Conservation (phyloP, 306 rosid genomes). For the Hippophae gyantsensis region DNA sequence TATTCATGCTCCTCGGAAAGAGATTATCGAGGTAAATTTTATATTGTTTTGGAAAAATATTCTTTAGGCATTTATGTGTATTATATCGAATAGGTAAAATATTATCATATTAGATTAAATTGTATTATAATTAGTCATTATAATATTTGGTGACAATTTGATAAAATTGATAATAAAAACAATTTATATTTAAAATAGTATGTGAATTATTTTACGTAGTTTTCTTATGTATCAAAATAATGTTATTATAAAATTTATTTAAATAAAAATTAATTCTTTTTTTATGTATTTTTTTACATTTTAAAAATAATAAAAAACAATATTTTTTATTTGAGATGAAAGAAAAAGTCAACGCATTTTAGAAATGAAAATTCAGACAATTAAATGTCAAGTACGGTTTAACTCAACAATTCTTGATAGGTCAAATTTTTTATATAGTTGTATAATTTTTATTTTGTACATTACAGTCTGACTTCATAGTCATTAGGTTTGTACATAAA, state of each 20-base stretch:
- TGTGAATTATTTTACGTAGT: no score
- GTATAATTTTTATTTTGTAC: neutral
- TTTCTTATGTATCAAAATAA: no score
- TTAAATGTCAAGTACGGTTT: neutral
- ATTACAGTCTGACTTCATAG: neutral
- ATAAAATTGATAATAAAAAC: no score
- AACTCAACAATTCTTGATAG: neutral
- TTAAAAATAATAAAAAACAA: neutral
- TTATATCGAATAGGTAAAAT: neutral
- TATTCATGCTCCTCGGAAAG: slow-evolving; percentile 94
- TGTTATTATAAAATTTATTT: no score
- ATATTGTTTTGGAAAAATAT: neutral
- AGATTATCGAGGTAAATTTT: slow-evolving; percentile 67
- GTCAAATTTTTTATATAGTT: neutral
- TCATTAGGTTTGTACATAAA: neutral
- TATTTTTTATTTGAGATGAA: neutral
- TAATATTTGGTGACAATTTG: no score
- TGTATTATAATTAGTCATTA: neutral
- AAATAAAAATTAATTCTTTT: no score
- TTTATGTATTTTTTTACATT: no score
- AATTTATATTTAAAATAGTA: no score
- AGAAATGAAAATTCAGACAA: no score
- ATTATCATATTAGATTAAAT: neutral
- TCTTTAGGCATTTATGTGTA: neutral
- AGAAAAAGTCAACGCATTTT: no score